phyloP scores from a whole-genome alignment of 2,329 filamentous ascomycete species.

The Neonectria sp. region DNA sequence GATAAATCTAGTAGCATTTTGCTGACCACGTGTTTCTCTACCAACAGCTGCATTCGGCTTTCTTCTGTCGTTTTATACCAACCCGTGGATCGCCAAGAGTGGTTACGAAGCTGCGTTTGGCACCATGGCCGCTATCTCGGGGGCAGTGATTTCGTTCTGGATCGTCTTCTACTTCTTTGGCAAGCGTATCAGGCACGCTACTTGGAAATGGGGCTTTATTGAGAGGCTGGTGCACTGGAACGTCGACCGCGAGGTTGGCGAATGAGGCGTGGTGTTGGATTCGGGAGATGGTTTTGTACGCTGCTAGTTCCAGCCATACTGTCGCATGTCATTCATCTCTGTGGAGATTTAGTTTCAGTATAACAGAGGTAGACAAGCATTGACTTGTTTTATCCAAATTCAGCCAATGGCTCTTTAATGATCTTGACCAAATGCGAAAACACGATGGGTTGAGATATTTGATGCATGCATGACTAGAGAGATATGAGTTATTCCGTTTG shows the following conservation, averaged over 20 bases:
- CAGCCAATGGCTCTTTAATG: neutral
- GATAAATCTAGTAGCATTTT: neutral
- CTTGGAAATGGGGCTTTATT: constrained; percentile 29
- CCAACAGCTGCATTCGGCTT: constrained; percentile 65
- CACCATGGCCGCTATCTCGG: constrained; percentile 67
- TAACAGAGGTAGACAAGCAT: neutral
- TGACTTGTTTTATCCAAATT: neutral
- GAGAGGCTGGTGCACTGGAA: constrained; percentile 33
- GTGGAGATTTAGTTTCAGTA: neutral
- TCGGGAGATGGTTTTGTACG: neutral
- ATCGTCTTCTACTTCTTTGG: constrained; percentile 66
- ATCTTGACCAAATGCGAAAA: too few relatives aligned
- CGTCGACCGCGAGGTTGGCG: constrained; percentile 36
- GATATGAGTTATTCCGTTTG: too few relatives aligned
- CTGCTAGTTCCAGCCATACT: too few relatives aligned
- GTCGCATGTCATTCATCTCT: too few relatives aligned
- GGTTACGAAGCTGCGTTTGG: constrained; percentile 67
- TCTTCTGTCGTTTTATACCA: constrained; percentile 70
- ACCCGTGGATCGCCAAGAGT: constrained; percentile 64
- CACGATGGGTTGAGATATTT: neutral
- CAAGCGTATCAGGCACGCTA: constrained; percentile 49
- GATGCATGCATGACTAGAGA: too few relatives aligned
- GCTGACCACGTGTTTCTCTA: neutral
- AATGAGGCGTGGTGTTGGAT: constrained; percentile 14
- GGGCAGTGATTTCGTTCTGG: constrained; percentile 61